Percentiles rank a stretch among this genome's conserved stretches.
phyloP scores from a whole-genome alignment of 148 eudicot species.

The Dysphania ambrosioides region DNA sequence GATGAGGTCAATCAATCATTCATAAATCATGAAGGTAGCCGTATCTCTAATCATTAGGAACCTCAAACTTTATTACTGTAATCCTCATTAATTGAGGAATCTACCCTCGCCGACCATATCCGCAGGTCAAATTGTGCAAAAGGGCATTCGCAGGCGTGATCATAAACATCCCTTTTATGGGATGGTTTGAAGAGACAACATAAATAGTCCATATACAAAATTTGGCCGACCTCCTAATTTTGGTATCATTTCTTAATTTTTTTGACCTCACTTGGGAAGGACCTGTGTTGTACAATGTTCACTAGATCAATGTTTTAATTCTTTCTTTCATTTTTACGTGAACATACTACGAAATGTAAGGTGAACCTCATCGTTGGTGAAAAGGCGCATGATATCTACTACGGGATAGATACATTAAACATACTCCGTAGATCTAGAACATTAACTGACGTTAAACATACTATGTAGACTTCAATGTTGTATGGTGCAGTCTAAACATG shows the following conservation, averaged over 20 bases:
- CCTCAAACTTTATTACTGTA: slow-evolving; percentile 14
- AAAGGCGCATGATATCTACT: too few species aligned
- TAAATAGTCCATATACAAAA: too few species aligned
- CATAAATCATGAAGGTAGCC: slow-evolving; percentile 14
- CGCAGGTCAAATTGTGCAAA: not conserved
- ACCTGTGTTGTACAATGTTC: not conserved
- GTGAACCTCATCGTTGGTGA: too few species aligned
- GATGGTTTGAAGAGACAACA: not conserved
- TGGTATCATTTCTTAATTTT: too few species aligned
- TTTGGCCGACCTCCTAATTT: too few species aligned
- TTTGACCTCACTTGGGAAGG: too few species aligned
- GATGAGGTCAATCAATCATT: slow-evolving; percentile 27
- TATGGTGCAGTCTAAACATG: too few species aligned
- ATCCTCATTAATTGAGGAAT: slow-evolving; percentile 5
- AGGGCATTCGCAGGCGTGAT: slow-evolving; percentile 14
- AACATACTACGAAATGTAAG: not conserved
- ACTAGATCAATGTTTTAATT: not conserved
- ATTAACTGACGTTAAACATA: too few species aligned
- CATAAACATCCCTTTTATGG: slow-evolving; percentile 1
- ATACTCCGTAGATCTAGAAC: too few species aligned
- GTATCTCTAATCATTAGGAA: slow-evolving; percentile 28
- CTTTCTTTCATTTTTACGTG: not conserved
- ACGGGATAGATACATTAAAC: too few species aligned
- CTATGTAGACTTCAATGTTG: too few species aligned
- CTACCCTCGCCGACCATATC: slow-evolving; percentile 20